These are phyloP conservation scores for Spathaspora sp. DNA, from an alignment of 805 yeast species.

Conservation along the genomic window DNA sequence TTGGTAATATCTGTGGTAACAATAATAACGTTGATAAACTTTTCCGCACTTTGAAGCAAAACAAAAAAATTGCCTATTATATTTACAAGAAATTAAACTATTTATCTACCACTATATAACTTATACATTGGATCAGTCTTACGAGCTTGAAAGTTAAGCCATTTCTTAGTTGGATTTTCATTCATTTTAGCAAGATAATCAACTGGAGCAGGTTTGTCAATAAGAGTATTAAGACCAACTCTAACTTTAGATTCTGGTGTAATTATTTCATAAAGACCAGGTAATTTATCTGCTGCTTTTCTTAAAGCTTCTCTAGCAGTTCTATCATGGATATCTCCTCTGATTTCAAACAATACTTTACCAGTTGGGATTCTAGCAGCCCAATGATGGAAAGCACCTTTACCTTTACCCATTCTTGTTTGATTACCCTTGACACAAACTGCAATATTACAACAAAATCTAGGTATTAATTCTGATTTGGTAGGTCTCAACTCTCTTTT, in stretches of 20 bases:
- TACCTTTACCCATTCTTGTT: constrained; percentile 99
- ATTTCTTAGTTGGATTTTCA: constrained; percentile 62
- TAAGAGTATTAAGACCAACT: constrained; percentile 61
- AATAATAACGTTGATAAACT: background rate
- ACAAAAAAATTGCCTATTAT: background rate
- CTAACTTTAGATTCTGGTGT: constrained; percentile 61
- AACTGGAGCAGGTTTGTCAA: constrained; percentile 41
- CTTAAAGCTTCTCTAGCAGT: constrained; percentile 88
- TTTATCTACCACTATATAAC: constrained; percentile 59
- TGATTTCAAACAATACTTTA: constrained; percentile 84
- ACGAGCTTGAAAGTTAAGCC: constrained; percentile 50
- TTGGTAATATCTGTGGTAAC: background rate
- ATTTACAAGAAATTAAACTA: constrained; percentile 1
- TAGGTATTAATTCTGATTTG: constrained; percentile 71
- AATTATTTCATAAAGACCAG: constrained; percentile 87
- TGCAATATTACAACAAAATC: constrained; percentile 81
- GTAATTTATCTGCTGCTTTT: constrained; percentile 87
- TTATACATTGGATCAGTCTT: constrained; percentile 46
- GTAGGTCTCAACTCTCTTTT: constrained; percentile 80
- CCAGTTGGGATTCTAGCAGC: constrained; percentile 96
- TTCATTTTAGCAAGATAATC: constrained; percentile 55
- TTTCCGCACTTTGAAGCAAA: background rate
- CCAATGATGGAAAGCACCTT: constrained; percentile 97
- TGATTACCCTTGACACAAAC: constrained; percentile 97
- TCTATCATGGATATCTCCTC: constrained; percentile 75